A percentile compares a stretch with the other conserved stretches of the same genome.
Evolutionary conservation across 2,329 filamentous ascomycete genomes (phyloP).

Genomic region (Fusarium transvaalense): DNA sequence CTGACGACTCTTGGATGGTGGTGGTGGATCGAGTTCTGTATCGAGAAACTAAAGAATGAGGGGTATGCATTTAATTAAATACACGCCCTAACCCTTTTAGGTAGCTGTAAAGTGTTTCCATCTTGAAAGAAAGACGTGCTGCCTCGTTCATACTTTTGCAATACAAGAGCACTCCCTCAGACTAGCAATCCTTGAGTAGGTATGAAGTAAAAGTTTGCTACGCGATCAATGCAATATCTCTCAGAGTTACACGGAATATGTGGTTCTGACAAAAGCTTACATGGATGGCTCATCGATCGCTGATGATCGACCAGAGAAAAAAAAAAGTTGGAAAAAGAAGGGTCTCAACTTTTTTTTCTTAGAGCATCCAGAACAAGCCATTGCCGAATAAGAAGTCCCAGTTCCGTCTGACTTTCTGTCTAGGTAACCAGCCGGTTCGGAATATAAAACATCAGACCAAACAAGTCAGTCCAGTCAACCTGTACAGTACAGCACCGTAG

Average conservation of each 20-base stretch:
- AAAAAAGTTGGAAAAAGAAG: conserved; percentile 39
- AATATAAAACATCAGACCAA: conserved; percentile 26
- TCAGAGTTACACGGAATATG: neutral
- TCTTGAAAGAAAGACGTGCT: conserved; percentile 13
- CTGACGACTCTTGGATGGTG: conserved; percentile 6
- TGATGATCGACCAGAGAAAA: conserved; percentile 3
- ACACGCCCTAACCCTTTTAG: conserved; percentile 30
- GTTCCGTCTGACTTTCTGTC: conserved; percentile 10
- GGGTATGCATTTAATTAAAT: conserved; percentile 32
- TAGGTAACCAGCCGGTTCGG: conserved; percentile 4
- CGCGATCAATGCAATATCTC: neutral
- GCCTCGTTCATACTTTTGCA: conserved; percentile 15
- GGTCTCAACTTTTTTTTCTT: conserved; percentile 28
- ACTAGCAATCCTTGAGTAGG: neutral
- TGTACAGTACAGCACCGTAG: conserved; percentile 11
- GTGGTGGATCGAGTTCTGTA: conserved; percentile 1
- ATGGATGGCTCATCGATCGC: conserved; percentile 14
- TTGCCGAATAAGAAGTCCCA: conserved; percentile 37
- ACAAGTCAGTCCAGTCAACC: conserved; percentile 11
- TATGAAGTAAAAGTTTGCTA: conserved; percentile 1
- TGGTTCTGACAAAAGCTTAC: neutral
- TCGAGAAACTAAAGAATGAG: conserved; percentile 12
- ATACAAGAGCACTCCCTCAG: conserved; percentile 8
- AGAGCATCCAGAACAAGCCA: conserved; percentile 26
- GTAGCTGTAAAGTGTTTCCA: conserved; percentile 15